A percentile compares a stretch with the other conserved stretches of the same genome.
Evolutionary conservation across 768 basidiomycete species (phyloP).

Genomic region (Calvatia gigantea): DNA sequence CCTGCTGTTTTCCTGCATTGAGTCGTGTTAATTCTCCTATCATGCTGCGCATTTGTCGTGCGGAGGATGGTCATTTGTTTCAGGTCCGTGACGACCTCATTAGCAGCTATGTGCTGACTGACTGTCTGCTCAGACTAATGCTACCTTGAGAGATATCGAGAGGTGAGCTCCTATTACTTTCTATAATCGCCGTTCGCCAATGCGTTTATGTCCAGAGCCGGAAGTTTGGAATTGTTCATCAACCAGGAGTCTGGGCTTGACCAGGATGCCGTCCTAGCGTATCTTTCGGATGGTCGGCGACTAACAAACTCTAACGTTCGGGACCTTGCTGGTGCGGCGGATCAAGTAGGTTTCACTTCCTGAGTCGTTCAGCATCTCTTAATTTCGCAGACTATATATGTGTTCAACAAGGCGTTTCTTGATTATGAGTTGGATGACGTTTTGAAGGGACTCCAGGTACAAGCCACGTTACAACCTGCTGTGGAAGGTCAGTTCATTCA

Average conservation of each 20-base stretch:
- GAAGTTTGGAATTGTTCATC: slow-evolving; percentile 68
- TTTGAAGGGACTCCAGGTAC: slow-evolving; percentile 55
- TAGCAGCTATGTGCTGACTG: slow-evolving; percentile 1
- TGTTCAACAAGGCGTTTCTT: slow-evolving; percentile 81
- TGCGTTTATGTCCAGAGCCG: slow-evolving; percentile 38
- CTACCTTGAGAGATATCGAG: slow-evolving; percentile 73
- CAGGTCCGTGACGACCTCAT: slow-evolving; percentile 37
- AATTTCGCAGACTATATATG: slow-evolving; percentile 59
- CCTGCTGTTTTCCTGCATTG: neutral
- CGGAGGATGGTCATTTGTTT: slow-evolving; percentile 60
- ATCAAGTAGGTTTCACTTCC: slow-evolving; percentile 51
- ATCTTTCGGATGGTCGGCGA: slow-evolving; percentile 76
- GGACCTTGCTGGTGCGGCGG: slow-evolving; percentile 70
- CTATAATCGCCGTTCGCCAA: slow-evolving; percentile 12
- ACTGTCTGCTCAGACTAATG: slow-evolving; percentile 44
- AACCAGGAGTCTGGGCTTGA: slow-evolving; percentile 70
- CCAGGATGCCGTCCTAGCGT: slow-evolving; percentile 67
- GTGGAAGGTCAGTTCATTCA: slow-evolving; percentile 54
- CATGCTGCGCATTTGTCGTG: slow-evolving; percentile 66
- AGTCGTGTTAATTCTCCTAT: neutral
- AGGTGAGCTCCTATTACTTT: slow-evolving; percentile 29
- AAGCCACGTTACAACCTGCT: slow-evolving; percentile 62
- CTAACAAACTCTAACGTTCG: slow-evolving; percentile 68
- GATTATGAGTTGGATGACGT: slow-evolving; percentile 68
- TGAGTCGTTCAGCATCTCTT: neutral